These are phyloP conservation scores for Hordeum pubiflorum DNA, from an alignment of 202 grass and related monocot species.

Conservation along the genomic window DNA sequence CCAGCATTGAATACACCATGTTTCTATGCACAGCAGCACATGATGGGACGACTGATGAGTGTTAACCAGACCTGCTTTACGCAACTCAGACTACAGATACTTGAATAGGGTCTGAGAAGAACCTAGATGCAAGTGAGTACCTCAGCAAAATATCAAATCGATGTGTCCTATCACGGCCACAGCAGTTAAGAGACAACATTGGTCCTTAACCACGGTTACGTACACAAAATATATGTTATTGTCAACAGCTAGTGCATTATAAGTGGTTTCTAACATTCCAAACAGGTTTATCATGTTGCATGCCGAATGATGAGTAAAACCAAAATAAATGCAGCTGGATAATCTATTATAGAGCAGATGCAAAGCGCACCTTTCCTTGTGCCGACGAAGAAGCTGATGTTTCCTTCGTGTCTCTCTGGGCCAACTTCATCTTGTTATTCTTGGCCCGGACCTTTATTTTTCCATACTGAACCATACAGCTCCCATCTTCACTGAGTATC, in stretches of 20 bases:
- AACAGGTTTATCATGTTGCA: neutral
- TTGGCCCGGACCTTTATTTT: conserved; percentile 66
- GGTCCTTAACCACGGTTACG: neutral
- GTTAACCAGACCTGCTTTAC: neutral
- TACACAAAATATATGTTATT: neutral
- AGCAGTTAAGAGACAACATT: neutral
- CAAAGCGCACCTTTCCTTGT: conserved; percentile 45
- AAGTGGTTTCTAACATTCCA: neutral
- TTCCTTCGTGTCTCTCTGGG: conserved; percentile 35
- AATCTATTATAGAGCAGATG: neutral
- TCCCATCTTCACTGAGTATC: conserved; percentile 47
- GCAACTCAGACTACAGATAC: neutral
- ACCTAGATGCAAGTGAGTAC: neutral
- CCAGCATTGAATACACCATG: neutral
- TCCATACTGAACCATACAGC: conserved; percentile 58
- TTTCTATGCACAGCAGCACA: neutral
- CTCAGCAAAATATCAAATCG: neutral
- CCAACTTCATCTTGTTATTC: conserved; percentile 54
- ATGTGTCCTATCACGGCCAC: neutral
- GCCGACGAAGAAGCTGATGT: conserved; percentile 5
- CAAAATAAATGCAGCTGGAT: neutral
- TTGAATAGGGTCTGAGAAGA: neutral
- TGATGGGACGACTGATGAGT: neutral
- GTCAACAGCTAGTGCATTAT: neutral
- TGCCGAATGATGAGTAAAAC: neutral